These are phyloP conservation scores for Zea luxurians DNA, from an alignment of 176 grass and related monocot genomes.

Conservation along the genomic window DNA sequence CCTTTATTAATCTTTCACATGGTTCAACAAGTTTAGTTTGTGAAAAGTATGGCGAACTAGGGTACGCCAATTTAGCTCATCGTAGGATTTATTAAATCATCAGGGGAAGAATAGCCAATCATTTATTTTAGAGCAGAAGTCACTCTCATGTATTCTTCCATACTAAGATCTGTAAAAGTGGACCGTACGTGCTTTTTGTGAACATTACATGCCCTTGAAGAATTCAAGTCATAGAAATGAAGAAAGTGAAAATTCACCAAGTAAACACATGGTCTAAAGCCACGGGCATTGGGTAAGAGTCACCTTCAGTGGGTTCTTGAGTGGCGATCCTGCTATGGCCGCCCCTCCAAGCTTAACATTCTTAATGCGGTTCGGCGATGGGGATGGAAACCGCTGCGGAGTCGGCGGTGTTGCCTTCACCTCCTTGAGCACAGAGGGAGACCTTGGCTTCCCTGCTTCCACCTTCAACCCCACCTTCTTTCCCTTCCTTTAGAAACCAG, in stretches of 20 bases:
- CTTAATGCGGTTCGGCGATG: constrained; percentile 48
- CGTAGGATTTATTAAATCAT: constrained; percentile 2
- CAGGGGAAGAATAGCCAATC: not conserved
- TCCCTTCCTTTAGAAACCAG: constrained; percentile 46
- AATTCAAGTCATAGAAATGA: constrained; percentile 14
- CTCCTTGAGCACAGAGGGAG: constrained; percentile 62
- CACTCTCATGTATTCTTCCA: not conserved
- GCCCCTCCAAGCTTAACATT: constrained; percentile 48
- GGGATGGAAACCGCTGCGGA: constrained; percentile 78
- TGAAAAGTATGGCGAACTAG: not conserved
- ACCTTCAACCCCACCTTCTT: constrained; percentile 53
- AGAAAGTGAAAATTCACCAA: not conserved
- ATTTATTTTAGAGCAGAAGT: constrained; percentile 1
- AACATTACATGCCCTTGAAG: not conserved
- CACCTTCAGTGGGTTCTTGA: constrained; percentile 53
- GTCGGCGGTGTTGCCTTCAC: constrained; percentile 84
- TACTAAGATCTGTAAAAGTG: constrained; percentile 5
- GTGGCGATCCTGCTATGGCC: constrained; percentile 48
- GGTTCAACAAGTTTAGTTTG: not conserved
- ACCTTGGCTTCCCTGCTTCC: constrained; percentile 54
- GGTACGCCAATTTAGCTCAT: not conserved
- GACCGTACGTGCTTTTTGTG: not conserved
- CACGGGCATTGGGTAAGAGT: not conserved
- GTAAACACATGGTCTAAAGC: constrained; percentile 1
- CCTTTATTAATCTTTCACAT: constrained; percentile 24